These are phyloP conservation scores for Aspergillus melleus DNA, from an alignment of 2,329 filamentous ascomycete species.

Conservation along the genomic window DNA sequence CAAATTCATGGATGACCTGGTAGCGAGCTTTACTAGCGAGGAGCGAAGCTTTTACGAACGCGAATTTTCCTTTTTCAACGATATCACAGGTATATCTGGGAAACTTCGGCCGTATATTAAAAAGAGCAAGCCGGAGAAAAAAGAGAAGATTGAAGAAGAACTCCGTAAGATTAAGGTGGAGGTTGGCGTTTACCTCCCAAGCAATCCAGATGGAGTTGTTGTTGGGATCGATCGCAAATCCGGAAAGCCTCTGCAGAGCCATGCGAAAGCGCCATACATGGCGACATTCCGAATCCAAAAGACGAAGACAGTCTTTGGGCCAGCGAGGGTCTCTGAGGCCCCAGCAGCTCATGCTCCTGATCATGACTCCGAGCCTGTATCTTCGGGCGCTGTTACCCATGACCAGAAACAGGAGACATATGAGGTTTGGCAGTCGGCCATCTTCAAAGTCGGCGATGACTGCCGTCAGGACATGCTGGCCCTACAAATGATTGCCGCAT, in stretches of 20 bases:
- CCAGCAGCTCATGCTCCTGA: background rate
- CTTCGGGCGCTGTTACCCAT: background rate
- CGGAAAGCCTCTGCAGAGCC: slow-evolving; percentile 93
- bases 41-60: slow-evolving; percentile 88
- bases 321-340: slow-evolving; percentile 19
- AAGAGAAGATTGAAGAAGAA: slow-evolving; percentile 98
- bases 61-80: slow-evolving; percentile 97
- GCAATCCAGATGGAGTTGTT: slow-evolving; percentile 94
- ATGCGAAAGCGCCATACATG: slow-evolving; percentile 99
- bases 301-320: slow-evolving; percentile 46
- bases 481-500: slow-evolving; percentile 95
- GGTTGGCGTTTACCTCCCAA: slow-evolving; percentile 93
- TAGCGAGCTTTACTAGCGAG: slow-evolving; percentile 73
- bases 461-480: slow-evolving; percentile 96
- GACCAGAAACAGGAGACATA: slow-evolving; percentile 57
- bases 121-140: slow-evolving; percentile 90
- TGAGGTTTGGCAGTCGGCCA: slow-evolving; percentile 98
- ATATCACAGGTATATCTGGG: slow-evolving; percentile 92
- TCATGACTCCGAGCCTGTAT: background rate
- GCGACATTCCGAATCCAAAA: slow-evolving; percentile 97
- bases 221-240: slow-evolving; percentile 98
- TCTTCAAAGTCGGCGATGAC: slow-evolving; percentile 99
- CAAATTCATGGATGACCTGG: slow-evolving; percentile 80
- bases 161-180: slow-evolving; percentile 96
- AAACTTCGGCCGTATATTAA: slow-evolving; percentile 95